Evolutionary conservation across 2,329 filamentous ascomycete species (phyloP).

Genomic region (Fusarium anthophilum): DNA sequence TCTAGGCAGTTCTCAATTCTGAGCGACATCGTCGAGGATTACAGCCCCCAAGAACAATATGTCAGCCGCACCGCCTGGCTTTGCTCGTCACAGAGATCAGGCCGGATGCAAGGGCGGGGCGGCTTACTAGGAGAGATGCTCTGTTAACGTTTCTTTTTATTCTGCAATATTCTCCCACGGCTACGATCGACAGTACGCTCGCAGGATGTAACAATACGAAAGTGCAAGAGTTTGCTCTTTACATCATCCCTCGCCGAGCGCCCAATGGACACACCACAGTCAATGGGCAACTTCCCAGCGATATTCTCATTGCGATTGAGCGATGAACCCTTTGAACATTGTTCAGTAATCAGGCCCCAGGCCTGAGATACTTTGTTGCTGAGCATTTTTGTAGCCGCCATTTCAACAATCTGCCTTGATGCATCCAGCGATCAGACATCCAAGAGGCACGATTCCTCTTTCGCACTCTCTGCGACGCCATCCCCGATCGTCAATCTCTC

Average conservation of each 20-base stretch:
- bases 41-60: neutral
- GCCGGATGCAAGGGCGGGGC: no score
- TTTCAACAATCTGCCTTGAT: neutral
- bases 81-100: neutral
- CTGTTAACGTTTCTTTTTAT: neutral
- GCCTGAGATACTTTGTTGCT: no score
- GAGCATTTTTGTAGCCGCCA: neutral
- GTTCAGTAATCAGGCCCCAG: fast-evolving
- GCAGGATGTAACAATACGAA: neutral
- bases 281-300: neutral
- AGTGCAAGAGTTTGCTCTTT: fast-evolving
- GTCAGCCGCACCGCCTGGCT: neutral
- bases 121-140: neutral
- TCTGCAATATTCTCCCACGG: neutral
- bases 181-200: neutral
- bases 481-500: fast-evolving
- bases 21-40: neutral
- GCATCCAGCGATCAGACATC: neutral
- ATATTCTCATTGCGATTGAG: neutral
- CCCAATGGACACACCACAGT: no score
- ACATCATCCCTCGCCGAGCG: neutral
- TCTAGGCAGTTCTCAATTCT: no score
- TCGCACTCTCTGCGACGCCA: no score
- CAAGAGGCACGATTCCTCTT: neutral
- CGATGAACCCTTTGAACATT: no score